Evolutionary conservation across 2,329 filamentous ascomycete species (phyloP), one percentile per base, ranked within the genome.

Genomic region (Hymenoscyphus fraxineus): DNA sequence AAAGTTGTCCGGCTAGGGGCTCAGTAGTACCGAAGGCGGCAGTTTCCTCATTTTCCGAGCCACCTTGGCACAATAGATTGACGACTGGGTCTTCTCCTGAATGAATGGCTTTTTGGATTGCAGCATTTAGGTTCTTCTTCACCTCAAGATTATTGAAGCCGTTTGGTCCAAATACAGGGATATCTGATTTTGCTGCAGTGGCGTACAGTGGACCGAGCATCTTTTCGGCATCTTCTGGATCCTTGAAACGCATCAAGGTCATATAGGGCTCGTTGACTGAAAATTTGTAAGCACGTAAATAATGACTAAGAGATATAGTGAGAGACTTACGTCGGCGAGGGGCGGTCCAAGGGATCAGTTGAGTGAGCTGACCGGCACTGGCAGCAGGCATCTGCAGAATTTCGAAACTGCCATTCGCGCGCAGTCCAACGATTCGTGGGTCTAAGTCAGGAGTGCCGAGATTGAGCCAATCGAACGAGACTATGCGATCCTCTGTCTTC

Each of bases 401-500:
- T 38, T 87, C 85, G 71, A 88, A 86, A 15, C 78, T 79, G 19
- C 86, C 85, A 67, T 83, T 88, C 40, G 84, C 84, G 32, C 86
- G 80, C 32, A 89, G 74, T 1, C 85, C 85, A 31, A 89, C 74
- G 47, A 86, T 77, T n/a, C 86, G 80, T 38, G 85, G 85, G 31
- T 81, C 81, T 59, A 87, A 72, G 15, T 81, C 80, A 3, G 84
- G 78, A 3, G 83, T 85, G 12, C 82, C 79, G 58, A 88, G 77
- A 3, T 84, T 88, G 10, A 88, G 78, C 86, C 87, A 89, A 72
- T 89, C 87, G 73, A 89, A 89, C 0, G 86, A 88, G 7, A 89
- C 85, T 39, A 89, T 87, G 22, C 84, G 81, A 63, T 88, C 84
- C 57, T 76, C 72, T 39, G 68, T 67, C 58, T 69, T 82, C 80